Conservation (phyloP, 73 alveolate genomes). For the Urostyla sp. region DNA sequence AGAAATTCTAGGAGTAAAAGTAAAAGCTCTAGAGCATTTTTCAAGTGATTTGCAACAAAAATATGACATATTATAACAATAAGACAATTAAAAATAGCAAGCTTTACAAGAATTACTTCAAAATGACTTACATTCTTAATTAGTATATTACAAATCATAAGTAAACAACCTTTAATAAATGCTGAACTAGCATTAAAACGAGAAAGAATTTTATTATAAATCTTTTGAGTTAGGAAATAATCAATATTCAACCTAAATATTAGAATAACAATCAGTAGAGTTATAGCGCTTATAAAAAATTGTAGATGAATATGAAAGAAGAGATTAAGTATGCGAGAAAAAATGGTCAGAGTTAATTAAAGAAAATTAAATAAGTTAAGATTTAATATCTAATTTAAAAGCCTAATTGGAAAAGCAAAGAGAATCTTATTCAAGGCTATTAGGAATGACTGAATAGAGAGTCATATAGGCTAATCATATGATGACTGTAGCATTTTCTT, state of each 20-base stretch:
- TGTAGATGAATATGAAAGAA: constrained; percentile 52
- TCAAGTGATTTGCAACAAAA: constrained; percentile 40
- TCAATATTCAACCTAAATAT: constrained; percentile 18
- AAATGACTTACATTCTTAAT: constrained; percentile 36
- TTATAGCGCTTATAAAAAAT: constrained; percentile 10
- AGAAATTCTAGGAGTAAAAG: constrained; percentile 29
- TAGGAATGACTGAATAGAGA: constrained; percentile 51
- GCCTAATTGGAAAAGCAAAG: constrained; percentile 50
- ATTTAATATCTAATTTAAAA: neutral
- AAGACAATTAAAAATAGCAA: constrained; percentile 10
- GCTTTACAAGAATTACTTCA: constrained; percentile 27
- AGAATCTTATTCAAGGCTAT: constrained; percentile 28
- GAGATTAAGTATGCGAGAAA: constrained; percentile 41
- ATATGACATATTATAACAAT: neutral
- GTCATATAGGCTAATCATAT: constrained; percentile 52
- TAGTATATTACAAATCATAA: constrained; percentile 28
- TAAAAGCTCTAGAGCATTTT: constrained; percentile 28
- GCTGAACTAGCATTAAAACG: constrained; percentile 10
- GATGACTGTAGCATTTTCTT: constrained; percentile 42
- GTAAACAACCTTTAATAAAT: constrained; percentile 23
- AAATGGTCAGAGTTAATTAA: constrained; percentile 47
- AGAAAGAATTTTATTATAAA: constrained; percentile 21
- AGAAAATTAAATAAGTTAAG: constrained; percentile 16
- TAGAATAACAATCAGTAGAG: constrained; percentile 26
- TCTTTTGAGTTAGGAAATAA: constrained; percentile 37